Evolutionary conservation across 768 basidiomycete genomes (phyloP).

Genomic region (Suillus plorans): DNA sequence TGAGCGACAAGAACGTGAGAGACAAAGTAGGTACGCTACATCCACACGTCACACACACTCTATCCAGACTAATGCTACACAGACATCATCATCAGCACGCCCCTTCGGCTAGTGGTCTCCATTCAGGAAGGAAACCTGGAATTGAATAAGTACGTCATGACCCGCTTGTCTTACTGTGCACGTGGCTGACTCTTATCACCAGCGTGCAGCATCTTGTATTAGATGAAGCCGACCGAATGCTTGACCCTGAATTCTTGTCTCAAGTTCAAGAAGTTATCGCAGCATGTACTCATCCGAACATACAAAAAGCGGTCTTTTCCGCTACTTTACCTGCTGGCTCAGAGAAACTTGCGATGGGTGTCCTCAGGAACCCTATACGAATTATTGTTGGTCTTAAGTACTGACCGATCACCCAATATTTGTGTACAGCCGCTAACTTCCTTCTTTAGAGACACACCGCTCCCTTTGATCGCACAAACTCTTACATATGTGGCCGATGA

Average conservation of each 20-base stretch:
- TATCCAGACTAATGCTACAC: slow-evolving; percentile 2
- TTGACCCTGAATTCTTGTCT: slow-evolving; percentile 84
- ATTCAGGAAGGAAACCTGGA: slow-evolving; percentile 67
- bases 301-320: slow-evolving; percentile 91
- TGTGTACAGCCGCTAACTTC: slow-evolving; percentile 13
- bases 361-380: slow-evolving; percentile 84
- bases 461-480: slow-evolving; percentile 85
- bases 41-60: slow-evolving; percentile 1
- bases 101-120: slow-evolving; percentile 82
- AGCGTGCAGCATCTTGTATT: slow-evolving; percentile 86
- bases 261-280: slow-evolving; percentile 88
- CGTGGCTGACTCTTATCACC: slow-evolving; percentile 7
- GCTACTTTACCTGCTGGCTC: slow-evolving; percentile 90
- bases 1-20: slow-evolving; percentile 68
- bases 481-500: slow-evolving; percentile 93
- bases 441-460: slow-evolving; percentile 79
- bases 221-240: slow-evolving; percentile 90
- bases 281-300: slow-evolving; percentile 62
- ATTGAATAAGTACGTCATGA: slow-evolving; percentile 63
- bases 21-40: slow-evolving; percentile 72
- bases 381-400: slow-evolving; percentile 97
- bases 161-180: slow-evolving; percentile 1
- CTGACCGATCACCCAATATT: not conserved
- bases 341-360: slow-evolving; percentile 84
- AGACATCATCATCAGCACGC: slow-evolving; percentile 94